A percentile compares a stretch with the other conserved stretches of the same genome.
phyloP scores from a whole-genome alignment of 2,329 filamentous ascomycete species.

The Chaetomium olivaceum region DNA sequence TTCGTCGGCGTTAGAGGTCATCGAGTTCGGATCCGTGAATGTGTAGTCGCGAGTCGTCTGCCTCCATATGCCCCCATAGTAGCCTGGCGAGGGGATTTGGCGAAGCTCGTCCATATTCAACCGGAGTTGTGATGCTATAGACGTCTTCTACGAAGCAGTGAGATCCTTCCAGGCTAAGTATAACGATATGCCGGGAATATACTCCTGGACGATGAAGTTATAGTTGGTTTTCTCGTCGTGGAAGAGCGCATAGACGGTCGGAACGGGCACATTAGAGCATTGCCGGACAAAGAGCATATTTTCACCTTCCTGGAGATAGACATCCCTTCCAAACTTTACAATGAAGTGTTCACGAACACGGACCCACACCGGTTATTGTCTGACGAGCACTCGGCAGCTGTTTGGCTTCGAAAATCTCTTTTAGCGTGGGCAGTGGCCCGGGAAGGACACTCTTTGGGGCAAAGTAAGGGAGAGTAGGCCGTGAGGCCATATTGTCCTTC shows the following conservation, averaged over 20 bases:
- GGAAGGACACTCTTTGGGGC: not conserved
- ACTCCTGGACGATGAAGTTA: constrained; percentile 7
- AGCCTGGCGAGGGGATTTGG: constrained; percentile 3
- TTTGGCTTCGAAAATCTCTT: not conserved
- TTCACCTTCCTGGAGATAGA: not conserved
- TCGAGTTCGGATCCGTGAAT: not conserved
- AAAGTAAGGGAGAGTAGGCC: constrained; percentile 10
- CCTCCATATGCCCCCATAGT: constrained; percentile 12
- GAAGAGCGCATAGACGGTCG: constrained; percentile 8
- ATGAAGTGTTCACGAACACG: not conserved
- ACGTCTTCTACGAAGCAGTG: not conserved
- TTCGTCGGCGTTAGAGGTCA: not conserved
- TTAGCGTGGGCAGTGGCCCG: not conserved
- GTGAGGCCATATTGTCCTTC: not conserved
- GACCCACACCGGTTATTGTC: not conserved
- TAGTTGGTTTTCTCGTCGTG: not conserved
- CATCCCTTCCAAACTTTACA: not conserved
- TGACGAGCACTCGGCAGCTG: too few species aligned
- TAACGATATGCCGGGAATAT: not conserved
- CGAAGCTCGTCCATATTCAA: constrained; percentile 1
- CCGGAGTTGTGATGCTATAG: not conserved
- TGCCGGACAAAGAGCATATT: constrained; percentile 8
- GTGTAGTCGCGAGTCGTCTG: not conserved
- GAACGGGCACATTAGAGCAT: not conserved
- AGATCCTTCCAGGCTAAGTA: not conserved